Evolutionary conservation across 306 rosid genomes (phyloP).

Genomic region (Sicyos edulis): DNA sequence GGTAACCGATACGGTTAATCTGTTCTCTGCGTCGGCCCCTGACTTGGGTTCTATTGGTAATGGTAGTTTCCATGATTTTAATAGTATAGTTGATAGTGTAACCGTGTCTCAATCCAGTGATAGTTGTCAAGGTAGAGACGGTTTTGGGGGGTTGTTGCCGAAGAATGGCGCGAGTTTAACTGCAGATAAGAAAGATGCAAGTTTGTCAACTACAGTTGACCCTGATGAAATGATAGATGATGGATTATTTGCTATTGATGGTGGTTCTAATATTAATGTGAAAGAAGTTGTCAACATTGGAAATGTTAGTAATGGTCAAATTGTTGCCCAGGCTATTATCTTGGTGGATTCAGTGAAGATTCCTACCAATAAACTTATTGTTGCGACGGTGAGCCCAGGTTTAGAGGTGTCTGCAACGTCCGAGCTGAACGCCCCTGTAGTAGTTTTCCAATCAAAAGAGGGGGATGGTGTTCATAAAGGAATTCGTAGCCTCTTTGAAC

Average conservation of each 20-base stretch:
- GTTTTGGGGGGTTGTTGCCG: conserved; percentile 23
- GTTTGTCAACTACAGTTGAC: conserved; percentile 20
- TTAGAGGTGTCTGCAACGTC: conserved; percentile 29
- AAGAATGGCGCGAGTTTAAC: conserved; percentile 20
- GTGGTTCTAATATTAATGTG: conserved; percentile 27
- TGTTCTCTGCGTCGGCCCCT: conserved; percentile 16
- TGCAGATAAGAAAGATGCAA: conserved; percentile 24
- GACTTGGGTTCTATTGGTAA: conserved; percentile 27
- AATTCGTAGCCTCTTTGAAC: conserved; percentile 39
- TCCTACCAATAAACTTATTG: conserved; percentile 41
- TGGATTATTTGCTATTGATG: conserved; percentile 24
- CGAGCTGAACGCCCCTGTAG: conserved; percentile 28
- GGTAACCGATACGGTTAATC: conserved; percentile 24
- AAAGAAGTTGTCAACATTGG: conserved; percentile 36
- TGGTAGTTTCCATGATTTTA: conserved; percentile 27
- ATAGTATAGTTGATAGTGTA: conserved; percentile 24
- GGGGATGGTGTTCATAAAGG: conserved; percentile 26
- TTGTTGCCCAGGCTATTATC: conserved; percentile 45
- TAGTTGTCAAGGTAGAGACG: conserved; percentile 17
- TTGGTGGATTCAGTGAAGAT: conserved; percentile 42
- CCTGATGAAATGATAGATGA: conserved; percentile 25
- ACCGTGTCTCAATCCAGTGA: conserved; percentile 20
- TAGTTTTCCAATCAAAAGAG: conserved; percentile 35
- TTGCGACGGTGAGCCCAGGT: conserved; percentile 37
- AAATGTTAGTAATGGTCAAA: conserved; percentile 30